These are phyloP conservation scores for Bruguiera sexangula DNA, from an alignment of 345 rosid genomes.

Conservation along the genomic window DNA sequence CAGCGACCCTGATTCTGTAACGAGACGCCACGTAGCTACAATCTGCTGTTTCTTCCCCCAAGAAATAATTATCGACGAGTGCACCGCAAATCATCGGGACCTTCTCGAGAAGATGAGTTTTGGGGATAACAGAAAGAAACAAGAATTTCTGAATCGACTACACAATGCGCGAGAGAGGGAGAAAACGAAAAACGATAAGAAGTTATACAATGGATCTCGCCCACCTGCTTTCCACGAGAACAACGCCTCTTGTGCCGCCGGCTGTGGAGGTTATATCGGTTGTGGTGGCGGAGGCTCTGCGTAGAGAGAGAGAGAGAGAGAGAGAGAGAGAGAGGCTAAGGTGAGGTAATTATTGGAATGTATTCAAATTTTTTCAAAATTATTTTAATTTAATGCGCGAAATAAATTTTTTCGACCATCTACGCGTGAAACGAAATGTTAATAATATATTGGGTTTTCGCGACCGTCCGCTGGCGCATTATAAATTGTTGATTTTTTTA, in stretches of 20 bases:
- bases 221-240: neutral
- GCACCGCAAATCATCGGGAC: neutral
- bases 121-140: neutral
- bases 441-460: too few relatives aligned
- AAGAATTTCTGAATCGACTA: neutral
- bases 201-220: neutral
- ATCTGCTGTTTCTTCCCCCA: constrained; percentile 6
- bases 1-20: constrained; percentile 13
- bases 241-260: constrained; percentile 13
- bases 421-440: too few relatives aligned
- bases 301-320: neutral
- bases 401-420: too few relatives aligned
- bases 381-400: too few relatives aligned
- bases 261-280: constrained; percentile 17
- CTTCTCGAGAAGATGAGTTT: neutral
- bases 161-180: neutral
- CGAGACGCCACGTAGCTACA: neutral
- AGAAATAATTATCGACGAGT: constrained; percentile 1
- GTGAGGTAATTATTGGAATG: constrained; percentile 23
- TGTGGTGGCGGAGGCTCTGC: constrained; percentile 2
- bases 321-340: constrained; percentile 9
- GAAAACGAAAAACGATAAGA: neutral
- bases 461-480: too few relatives aligned
- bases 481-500: too few relatives aligned
- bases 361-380: neutral